Evolutionary conservation across 1,284 basidiomycete species (phyloP).

Genomic region (Ceratorhiza oryzae-sativae): DNA sequence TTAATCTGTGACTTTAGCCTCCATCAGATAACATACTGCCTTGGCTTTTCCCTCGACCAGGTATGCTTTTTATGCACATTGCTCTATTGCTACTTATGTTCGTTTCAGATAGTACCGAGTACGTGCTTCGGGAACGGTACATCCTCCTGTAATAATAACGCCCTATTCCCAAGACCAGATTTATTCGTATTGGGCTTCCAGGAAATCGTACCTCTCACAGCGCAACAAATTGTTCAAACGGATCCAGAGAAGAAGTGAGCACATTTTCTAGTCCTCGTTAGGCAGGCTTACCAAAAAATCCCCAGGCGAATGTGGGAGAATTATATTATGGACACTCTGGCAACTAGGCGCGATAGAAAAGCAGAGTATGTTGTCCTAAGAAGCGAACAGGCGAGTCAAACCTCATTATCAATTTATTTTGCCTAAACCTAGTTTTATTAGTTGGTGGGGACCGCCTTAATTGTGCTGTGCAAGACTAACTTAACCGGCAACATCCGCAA

Average conservation of each 20-base stretch:
- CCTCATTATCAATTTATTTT: constrained; percentile 22
- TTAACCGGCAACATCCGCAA: constrained; percentile 82
- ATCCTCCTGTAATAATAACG: not conserved
- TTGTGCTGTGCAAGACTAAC: constrained; percentile 82
- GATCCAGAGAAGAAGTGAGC: constrained; percentile 90
- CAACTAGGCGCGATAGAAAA: constrained; percentile 68
- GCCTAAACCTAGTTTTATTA: constrained; percentile 49
- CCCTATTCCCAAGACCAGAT: constrained; percentile 68
- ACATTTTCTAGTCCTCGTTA: not conserved
- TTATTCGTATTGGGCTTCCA: constrained; percentile 94
- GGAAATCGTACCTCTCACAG: constrained; percentile 96
- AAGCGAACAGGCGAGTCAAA: constrained; percentile 78
- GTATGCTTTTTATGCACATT: constrained; percentile 56
- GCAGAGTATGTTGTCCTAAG: constrained; percentile 85
- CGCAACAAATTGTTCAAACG: constrained; percentile 95
- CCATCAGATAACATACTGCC: constrained; percentile 84
- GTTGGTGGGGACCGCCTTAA: constrained; percentile 93
- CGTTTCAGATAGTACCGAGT: constrained; percentile 25
- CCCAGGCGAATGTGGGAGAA: constrained; percentile 85
- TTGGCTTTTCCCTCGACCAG: constrained; percentile 86
- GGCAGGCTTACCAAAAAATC: not conserved
- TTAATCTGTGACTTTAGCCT: constrained; percentile 54
- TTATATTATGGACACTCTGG: constrained; percentile 80
- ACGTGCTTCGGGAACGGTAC: not conserved
- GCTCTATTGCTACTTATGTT: not conserved